phyloP scores from a whole-genome alignment of 2,329 filamentous ascomycete genomes.

The Thelonectria rubi region DNA sequence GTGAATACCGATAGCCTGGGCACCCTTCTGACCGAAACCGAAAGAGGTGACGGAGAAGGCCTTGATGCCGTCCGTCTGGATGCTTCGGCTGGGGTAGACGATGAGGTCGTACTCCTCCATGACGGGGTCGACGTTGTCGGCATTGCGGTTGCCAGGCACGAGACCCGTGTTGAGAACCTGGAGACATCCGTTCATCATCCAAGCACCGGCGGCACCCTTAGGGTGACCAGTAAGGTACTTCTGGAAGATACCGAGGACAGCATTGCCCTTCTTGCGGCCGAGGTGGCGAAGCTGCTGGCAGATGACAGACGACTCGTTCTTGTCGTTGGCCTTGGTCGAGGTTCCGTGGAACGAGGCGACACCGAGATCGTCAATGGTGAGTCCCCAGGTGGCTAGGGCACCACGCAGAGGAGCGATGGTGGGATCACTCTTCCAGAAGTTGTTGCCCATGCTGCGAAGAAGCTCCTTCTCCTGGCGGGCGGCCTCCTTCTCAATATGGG shows the following conservation, averaged over 20 bases:
- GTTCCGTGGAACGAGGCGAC: slow-evolving; percentile 99
- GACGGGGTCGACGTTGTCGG: slow-evolving; percentile 93
- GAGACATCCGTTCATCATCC: slow-evolving; percentile 99
- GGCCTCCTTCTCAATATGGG: slow-evolving; percentile 87
- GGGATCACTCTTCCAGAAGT: slow-evolving; percentile 97
- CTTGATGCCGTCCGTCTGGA: slow-evolving; percentile 98
- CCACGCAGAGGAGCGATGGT: slow-evolving; percentile 95
- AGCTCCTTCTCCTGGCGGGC: slow-evolving; percentile 92
- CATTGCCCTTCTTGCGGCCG: slow-evolving; percentile 95
- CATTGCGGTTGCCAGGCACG: slow-evolving; percentile 96
- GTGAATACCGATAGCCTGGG: slow-evolving; percentile 96
- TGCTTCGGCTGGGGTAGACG: slow-evolving; percentile 92
- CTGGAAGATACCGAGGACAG: slow-evolving; percentile 96
- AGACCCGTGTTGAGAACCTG: slow-evolving; percentile 94
- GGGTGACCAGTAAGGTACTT: slow-evolving; percentile 99
- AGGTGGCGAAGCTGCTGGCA: slow-evolving; percentile 96
- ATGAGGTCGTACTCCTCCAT: slow-evolving; percentile 99
- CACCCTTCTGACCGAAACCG: slow-evolving; percentile 98
- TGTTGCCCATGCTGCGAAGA: slow-evolving; percentile 92
- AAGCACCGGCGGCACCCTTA: slow-evolving; percentile 98
- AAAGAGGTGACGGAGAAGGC: slow-evolving; percentile 99
- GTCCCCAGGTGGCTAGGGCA: slow-evolving; percentile 95
- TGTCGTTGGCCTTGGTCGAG: slow-evolving; percentile 98
- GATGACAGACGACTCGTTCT: slow-evolving; percentile 98
- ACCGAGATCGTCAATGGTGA: slow-evolving; percentile 93